Percentiles rank a stretch among this genome's conserved stretches.
phyloP scores from a whole-genome alignment of 169 alveolate species.

The Theileria orientalis region DNA sequence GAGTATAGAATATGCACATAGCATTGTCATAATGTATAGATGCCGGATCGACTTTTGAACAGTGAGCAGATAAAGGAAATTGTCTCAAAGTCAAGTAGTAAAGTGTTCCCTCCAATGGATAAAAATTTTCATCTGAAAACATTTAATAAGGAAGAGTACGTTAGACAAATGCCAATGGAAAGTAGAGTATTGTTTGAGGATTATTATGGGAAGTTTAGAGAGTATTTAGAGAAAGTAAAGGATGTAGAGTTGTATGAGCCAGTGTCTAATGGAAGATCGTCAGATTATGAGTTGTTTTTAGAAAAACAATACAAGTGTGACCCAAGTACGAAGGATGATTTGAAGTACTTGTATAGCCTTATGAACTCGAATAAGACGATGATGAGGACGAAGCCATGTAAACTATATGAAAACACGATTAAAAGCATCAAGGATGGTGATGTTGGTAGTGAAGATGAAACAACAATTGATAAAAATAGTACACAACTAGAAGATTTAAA shows the following conservation, averaged over 20 bases:
- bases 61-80: neutral
- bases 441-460: too few relatives aligned
- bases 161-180: neutral
- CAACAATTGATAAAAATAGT: too few relatives aligned
- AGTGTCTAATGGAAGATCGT: neutral
- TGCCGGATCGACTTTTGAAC: neutral
- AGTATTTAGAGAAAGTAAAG: neutral
- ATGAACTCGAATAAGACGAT: slow-evolving; percentile 38
- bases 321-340: slow-evolving; percentile 40
- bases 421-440: slow-evolving; percentile 22
- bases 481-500: too few relatives aligned
- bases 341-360: slow-evolving; percentile 4
- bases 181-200: neutral
- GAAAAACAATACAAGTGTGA: slow-evolving; percentile 30
- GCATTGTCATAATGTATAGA: too few relatives aligned
- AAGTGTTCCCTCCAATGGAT: neutral
- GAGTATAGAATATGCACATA: neutral
- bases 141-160: neutral
- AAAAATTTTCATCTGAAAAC: slow-evolving; percentile 2
- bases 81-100: neutral
- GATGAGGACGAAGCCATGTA: slow-evolving; percentile 25
- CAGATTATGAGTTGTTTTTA: slow-evolving; percentile 21
- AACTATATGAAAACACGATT: slow-evolving; percentile 15
- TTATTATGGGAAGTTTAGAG: slow-evolving; percentile 1
- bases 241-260: slow-evolving; percentile 1